Conservation (phyloP, 2,329 filamentous ascomycete species). For the Drechslerella stenobrocha region DNA sequence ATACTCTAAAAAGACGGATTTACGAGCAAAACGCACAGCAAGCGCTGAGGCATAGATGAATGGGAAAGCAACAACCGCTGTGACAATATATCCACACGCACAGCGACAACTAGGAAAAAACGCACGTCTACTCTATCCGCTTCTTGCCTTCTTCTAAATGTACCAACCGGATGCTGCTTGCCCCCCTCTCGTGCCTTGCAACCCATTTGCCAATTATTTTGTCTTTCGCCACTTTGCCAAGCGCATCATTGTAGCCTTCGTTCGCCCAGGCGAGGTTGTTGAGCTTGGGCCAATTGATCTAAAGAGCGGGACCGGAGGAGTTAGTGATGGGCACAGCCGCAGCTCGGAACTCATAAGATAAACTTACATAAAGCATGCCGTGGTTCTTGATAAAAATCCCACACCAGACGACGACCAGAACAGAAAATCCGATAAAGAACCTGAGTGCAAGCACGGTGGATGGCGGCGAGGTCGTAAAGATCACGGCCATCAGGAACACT, state of each 20-base stretch:
- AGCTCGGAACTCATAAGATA: not conserved
- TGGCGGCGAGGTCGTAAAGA: conserved; percentile 50
- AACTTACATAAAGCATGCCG: conserved; percentile 90
- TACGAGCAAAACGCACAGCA: too few relatives aligned
- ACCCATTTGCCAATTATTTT: conserved; percentile 67
- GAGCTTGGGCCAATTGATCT: conserved; percentile 98
- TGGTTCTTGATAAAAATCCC: conserved; percentile 77
- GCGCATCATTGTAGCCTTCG: conserved; percentile 86
- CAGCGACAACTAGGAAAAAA: not conserved
- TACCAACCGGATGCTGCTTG: conserved; percentile 61
- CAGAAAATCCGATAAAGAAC: conserved; percentile 78
- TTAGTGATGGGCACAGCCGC: not conserved
- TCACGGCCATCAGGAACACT: conserved; percentile 50
- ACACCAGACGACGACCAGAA: conserved; percentile 70
- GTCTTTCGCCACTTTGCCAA: conserved; percentile 79
- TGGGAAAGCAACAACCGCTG: too few relatives aligned
- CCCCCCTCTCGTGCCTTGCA: conserved; percentile 72
- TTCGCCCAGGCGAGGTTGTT: conserved; percentile 83
- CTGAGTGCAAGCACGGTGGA: conserved; percentile 78
- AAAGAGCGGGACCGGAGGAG: not conserved
- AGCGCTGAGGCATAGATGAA: too few relatives aligned
- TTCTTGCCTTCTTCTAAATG: conserved; percentile 88
- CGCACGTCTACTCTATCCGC: conserved; percentile 74
- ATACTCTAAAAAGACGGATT: too few relatives aligned
- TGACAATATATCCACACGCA: not conserved